These are phyloP conservation scores for Colletotrichum godetiae DNA, from an alignment of 2,329 filamentous ascomycete genomes.

Conservation along the genomic window DNA sequence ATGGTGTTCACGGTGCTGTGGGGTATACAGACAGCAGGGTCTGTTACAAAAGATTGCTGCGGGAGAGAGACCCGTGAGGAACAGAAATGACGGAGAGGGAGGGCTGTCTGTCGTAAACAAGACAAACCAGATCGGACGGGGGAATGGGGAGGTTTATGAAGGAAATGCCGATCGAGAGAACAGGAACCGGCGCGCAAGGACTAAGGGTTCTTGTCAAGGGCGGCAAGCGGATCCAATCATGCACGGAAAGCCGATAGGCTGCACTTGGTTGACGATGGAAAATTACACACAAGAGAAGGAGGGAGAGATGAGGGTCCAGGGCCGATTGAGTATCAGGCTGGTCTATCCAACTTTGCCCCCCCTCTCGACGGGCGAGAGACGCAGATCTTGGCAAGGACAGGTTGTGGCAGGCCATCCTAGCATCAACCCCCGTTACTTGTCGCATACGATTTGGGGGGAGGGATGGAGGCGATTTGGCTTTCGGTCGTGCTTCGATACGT, in stretches of 20 bases:
- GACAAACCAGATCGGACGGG: slow-evolving; percentile 3
- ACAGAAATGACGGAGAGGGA: slow-evolving; percentile 11
- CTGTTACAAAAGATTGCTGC: slow-evolving; percentile 11
- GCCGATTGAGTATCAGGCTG: neutral
- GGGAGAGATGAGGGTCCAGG: slow-evolving; percentile 11
- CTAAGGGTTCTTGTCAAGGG: slow-evolving; percentile 32
- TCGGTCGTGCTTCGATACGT: slow-evolving; percentile 29
- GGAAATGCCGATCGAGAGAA: slow-evolving; percentile 8
- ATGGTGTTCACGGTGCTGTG: neutral
- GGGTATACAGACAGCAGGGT: slow-evolving; percentile 11
- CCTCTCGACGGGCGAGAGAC: slow-evolving; percentile 4
- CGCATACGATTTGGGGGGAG: slow-evolving; percentile 15
- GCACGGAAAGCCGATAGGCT: slow-evolving; percentile 17
- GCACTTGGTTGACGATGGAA: slow-evolving; percentile 26
- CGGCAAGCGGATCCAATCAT: slow-evolving; percentile 28
- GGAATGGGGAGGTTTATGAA: slow-evolving; percentile 28
- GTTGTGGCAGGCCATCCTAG: slow-evolving; percentile 28
- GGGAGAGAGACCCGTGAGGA: slow-evolving; percentile 21
- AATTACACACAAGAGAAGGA: slow-evolving; percentile 25
- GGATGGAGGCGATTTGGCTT: slow-evolving; percentile 27
- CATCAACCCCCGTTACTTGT: slow-evolving; percentile 14
- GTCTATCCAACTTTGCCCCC: slow-evolving; percentile 8
- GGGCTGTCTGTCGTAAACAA: slow-evolving; percentile 9
- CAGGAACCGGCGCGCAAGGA: slow-evolving; percentile 17
- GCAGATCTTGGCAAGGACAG: slow-evolving; percentile 22